Evolutionary conservation across 2,329 filamentous ascomycete genomes (phyloP), one percentile per base, ranked within the genome.

Genomic region (Fusarium transvaalense): DNA sequence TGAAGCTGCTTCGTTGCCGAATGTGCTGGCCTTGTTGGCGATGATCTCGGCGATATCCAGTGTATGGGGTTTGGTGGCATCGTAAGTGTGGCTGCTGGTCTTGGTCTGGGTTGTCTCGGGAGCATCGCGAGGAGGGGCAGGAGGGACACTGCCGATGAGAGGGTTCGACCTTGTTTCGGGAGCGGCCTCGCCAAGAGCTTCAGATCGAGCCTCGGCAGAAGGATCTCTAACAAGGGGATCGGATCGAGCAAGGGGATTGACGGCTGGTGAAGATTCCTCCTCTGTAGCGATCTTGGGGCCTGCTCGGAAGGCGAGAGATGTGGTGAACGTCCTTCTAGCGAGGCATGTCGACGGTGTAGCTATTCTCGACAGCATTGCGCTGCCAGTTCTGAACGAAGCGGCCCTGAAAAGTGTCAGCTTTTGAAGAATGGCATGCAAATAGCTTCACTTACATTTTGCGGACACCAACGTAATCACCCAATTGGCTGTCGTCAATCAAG

Each of bases 11-110:
- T 55, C 39, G 3, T 52, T 52, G 46, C 65, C 66, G 41, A 69
- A 74, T 31, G 61, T 38, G 51, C 71, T 75, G 39, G 75, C 66
- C 43, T 77, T 76, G 62, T 71, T 72, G 66, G 76, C 73, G 64
- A 82, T 72, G 57, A 82, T 76, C 41, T 73, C 73, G 38, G 78
- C 73, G 31, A 82, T 75, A 63, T 82, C 76, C 47, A 80, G 56
- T 61, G 69, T 71, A 51, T 67, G 38, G 15, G 62, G 59, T 17
- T 71, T 70, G 58, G 76, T 64, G 32, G 76, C 75, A 47, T 71
- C 65, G 62, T 77, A 77, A n/a, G 69, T 52, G 60, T 74, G 68
- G 19, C 39, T 41, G 32, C 52, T 57, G 15, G 57, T 19, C 46
- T 58, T 47, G 25, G 63, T 27, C 17, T 29, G 37, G 7, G 61